Conservation (phyloP, 2,329 filamentous ascomycete genomes). For the Aspergillus spinulosporus region DNA sequence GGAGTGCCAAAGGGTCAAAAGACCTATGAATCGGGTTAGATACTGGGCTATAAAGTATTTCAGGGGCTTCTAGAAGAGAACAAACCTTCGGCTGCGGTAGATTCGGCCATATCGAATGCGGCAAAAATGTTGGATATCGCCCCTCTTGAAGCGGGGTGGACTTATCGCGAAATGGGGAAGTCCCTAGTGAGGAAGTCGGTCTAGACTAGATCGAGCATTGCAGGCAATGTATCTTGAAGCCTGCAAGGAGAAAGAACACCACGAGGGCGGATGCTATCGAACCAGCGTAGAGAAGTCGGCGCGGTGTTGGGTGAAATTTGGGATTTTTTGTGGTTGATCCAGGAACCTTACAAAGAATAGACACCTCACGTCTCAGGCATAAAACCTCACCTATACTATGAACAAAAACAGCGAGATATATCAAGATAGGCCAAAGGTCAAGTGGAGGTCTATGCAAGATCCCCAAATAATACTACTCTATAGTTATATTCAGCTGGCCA, state of each 20-base stretch:
- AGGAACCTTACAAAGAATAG: background rate
- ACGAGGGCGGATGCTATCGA: background rate
- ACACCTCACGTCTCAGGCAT: conserved; percentile 10
- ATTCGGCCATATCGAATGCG: conserved; percentile 15
- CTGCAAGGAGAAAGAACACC: background rate
- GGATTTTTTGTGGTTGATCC: conserved; percentile 1
- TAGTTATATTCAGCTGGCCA: background rate
- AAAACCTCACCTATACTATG: background rate
- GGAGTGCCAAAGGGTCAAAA: conserved; percentile 49
- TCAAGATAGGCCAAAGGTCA: too few species aligned
- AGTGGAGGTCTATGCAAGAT: too few species aligned
- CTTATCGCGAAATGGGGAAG: background rate
- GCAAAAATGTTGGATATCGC: background rate
- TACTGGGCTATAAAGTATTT: background rate
- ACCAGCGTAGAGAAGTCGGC: background rate
- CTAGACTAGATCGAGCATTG: conserved; percentile 2
- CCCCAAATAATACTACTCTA: background rate
- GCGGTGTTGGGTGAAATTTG: background rate
- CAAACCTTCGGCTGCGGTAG: conserved; percentile 15
- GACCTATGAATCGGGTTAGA: conserved; percentile 26
- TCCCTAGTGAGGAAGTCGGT: conserved; percentile 1
- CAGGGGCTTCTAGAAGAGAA: background rate
- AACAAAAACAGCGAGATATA: background rate
- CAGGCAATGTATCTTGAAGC: background rate
- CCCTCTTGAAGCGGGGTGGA: conserved; percentile 7